phyloP scores from a whole-genome alignment of 495 filamentous ascomycete genomes.

The Penicillium waksmanii region DNA sequence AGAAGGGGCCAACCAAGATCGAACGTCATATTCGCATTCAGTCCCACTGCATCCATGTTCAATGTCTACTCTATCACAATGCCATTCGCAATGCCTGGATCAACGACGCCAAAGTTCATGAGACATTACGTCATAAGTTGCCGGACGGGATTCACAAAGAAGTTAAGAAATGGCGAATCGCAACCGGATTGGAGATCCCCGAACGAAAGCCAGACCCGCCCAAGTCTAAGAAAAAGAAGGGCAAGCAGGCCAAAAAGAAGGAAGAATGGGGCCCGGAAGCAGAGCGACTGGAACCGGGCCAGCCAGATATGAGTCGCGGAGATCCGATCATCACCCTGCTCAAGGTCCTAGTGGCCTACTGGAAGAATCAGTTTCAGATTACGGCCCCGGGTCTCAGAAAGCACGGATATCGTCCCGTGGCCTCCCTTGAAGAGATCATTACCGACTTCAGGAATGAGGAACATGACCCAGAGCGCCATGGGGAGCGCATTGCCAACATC shows the following conservation, averaged over 20 bases:
- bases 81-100: slow-evolving; percentile 83
- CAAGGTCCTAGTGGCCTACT: slow-evolving; percentile 75
- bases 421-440: slow-evolving; percentile 67
- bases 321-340: slow-evolving; percentile 84
- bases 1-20: slow-evolving; percentile 84
- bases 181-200: slow-evolving; percentile 61
- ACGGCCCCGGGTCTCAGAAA: slow-evolving; percentile 84
- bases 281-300: slow-evolving; percentile 67
- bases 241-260: slow-evolving; percentile 45
- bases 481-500: slow-evolving; percentile 69
- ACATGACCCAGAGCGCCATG: slow-evolving; percentile 64
- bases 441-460: slow-evolving; percentile 62
- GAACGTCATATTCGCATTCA: slow-evolving; percentile 75
- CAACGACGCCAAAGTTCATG: slow-evolving; percentile 78
- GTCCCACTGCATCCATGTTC: slow-evolving; percentile 89
- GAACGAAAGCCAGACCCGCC: slow-evolving; percentile 37
- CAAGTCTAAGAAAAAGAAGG: slow-evolving; percentile 43
- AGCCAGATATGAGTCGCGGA: slow-evolving; percentile 73
- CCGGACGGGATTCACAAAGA: slow-evolving; percentile 68
- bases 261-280: slow-evolving; percentile 76
- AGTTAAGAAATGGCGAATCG: slow-evolving; percentile 72
- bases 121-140: slow-evolving; percentile 72
- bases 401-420: slow-evolving; percentile 77
- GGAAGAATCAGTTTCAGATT: slow-evolving; percentile 82
- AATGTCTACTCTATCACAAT: slow-evolving; percentile 87